Evolutionary conservation across 75 land plant species (phyloP), one percentile per base, ranked within the genome.

Genomic region (Cryptomeria japonica): DNA sequence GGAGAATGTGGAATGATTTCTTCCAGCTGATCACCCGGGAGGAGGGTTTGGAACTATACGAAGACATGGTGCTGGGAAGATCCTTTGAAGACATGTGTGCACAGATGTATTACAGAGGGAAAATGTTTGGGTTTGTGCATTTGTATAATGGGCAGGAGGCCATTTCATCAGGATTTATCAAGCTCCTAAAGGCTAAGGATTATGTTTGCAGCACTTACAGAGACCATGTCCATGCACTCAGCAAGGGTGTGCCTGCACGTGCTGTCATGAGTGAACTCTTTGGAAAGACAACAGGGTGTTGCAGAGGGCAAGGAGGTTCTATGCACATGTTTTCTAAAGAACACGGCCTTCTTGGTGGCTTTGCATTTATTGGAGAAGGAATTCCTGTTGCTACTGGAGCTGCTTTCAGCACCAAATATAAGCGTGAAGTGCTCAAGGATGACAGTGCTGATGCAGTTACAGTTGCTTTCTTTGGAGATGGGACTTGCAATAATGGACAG

Each of bases 111-210:
- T 96, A 96, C 94, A 90, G 99, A 36, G 97, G 99, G 34, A 98
- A 98, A 87, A 98, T 94, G 99, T 98, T 98, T 85, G 99, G 99
- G 2, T 98, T 98, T 87, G 99, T 98, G 84, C 99, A 98, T 87
- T 96, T 98, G 37, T 98, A 98, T 93, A 98, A 98, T 87, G 99
- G 99, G 13, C 99, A 98, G 87, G 99, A 98, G 86, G 99, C 99
- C 28, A 97, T 98, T 22, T 97, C 99, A 47, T 94, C 97, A 22
- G 99, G 99, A 3, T 95, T 98, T 91, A 97, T 97, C 86, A 94
- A 93, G 96, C 92, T 93, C 22, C 86, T 98, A 76, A 94, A 88
- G 87, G 88, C 91, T 87, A 90, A 87, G 12, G 99, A 98, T 83
- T 91, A 76, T 55, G 98, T 98, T 41, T 93, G 95, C 42, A 94